Percentiles rank a stretch among this genome's conserved stretches.
phyloP scores from a whole-genome alignment of 2,329 filamentous ascomycete species.

The Mollisia scopiformis region DNA sequence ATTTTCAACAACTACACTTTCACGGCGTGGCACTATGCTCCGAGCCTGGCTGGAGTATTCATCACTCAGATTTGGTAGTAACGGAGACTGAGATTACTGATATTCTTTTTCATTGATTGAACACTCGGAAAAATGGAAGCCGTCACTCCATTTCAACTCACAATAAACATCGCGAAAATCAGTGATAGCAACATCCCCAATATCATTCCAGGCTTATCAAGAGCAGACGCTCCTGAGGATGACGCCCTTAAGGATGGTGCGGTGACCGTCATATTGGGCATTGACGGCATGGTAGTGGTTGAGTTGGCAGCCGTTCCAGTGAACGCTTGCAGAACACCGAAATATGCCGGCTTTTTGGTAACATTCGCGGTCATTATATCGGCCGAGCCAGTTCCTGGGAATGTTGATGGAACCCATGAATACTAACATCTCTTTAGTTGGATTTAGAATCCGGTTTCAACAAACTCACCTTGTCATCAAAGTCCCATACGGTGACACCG shows the following conservation, averaged over 20 bases:
- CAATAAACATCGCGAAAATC: neutral
- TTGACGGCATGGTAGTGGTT: neutral
- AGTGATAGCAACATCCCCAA: neutral
- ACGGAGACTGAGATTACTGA: too few species aligned
- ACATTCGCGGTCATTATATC: slow-evolving; percentile 6
- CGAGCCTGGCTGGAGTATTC: too few species aligned
- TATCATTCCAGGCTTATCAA: neutral
- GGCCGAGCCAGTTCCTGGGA: slow-evolving; percentile 20
- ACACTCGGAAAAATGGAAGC: too few species aligned
- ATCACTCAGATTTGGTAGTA: too few species aligned
- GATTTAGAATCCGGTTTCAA: neutral
- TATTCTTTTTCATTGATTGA: too few species aligned
- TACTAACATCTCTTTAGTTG: slow-evolving; percentile 10
- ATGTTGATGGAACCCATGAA: slow-evolving; percentile 27
- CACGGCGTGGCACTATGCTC: too few species aligned
- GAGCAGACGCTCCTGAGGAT: neutral
- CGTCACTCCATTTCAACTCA: too few species aligned
- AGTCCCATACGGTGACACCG: slow-evolving; percentile 36
- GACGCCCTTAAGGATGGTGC: neutral
- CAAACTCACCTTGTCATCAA: slow-evolving; percentile 24
- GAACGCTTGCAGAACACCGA: slow-evolving; percentile 8
- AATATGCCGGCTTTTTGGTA: slow-evolving; percentile 13
- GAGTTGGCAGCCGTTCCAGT: neutral
- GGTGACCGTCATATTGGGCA: neutral
- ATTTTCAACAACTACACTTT: neutral